Base-by-base conservation (phyloP, 129 eudicot species). In the Mikania micrantha region DNA sequence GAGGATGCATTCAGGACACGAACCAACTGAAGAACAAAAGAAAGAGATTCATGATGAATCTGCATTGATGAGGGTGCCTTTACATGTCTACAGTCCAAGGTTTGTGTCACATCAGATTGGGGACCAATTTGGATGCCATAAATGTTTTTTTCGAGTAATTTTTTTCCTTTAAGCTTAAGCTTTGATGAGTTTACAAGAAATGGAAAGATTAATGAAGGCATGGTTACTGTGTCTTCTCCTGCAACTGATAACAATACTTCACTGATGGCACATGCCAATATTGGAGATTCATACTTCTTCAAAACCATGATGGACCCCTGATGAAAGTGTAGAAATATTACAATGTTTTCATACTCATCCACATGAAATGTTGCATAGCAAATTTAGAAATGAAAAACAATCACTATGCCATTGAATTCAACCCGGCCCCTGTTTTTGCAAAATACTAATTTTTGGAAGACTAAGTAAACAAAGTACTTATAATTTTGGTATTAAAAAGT, bases 221-320 rank as follows among this genome's bases (percentile, higher is more conserved):
- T 60, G 64, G 65, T 60, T 38, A 86, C 80, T 12, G 42, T 34
- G 53, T 68, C 82, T 53, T 76, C 88, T 74, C 74, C 85, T 28
- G 50, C 60, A 52, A 90, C 41, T 22, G 80, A 75, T 70, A 79
- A 63, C 42, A 90, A 69, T 36, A 85, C 89, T 82, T 90, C 95
- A 77, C 77, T 80, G 74, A 84, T 44, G 12, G 97, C 95, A 80
- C 97, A 87, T 10, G 87, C 91, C 48, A 90, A 32, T 76, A 82
- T 32, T 24, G 97, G 95, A 61, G 95, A 73, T 44, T 80, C 89
- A n/a, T 83, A 84, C 60, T 78, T 75, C 52, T 80, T 81, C 72
- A 90, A 38, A 57, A 87, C 82, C 72, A 90, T 28, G 56, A 87
- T 49, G 71, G 95, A 82, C 24, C 87, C 95, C 97, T 90, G 85